Percentiles rank a stretch among this genome's conserved stretches.
Evolutionary conservation across 495 filamentous ascomycete species (phyloP).

Genomic region (Trichoderma reesei): DNA sequence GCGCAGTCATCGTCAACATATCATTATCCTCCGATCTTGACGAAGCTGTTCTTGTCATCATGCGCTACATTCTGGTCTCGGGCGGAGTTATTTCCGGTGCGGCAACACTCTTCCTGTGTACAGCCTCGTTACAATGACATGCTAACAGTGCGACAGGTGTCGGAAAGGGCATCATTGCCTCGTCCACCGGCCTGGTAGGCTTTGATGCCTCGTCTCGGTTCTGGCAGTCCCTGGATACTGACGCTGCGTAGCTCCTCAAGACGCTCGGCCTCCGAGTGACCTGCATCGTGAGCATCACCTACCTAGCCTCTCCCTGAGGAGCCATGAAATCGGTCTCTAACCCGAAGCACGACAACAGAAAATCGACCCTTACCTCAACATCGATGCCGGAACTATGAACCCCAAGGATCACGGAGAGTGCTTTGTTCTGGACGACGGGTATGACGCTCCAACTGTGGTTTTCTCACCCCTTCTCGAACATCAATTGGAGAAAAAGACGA

Average conservation of each 20-base stretch:
- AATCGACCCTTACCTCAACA: constrained; percentile 78
- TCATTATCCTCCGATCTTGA: no score
- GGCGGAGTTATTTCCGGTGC: constrained; percentile 47
- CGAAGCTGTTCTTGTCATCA: background rate
- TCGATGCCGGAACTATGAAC: constrained; percentile 65
- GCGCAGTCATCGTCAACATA: no score
- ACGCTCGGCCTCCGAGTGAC: constrained; percentile 17
- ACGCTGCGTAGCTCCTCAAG: constrained; percentile 15
- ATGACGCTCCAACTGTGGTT: constrained; percentile 13
- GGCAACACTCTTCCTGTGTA: constrained; percentile 11
- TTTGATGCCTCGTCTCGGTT: background rate
- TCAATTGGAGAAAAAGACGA: background rate
- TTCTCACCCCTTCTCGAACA: no score
- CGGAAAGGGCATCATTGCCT: constrained; percentile 26
- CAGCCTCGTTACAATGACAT: constrained; percentile 12
- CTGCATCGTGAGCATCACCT: constrained; percentile 4
- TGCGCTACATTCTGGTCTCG: constrained; percentile 62
- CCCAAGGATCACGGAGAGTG: constrained; percentile 51
- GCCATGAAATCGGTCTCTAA: background rate
- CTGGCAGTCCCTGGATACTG: background rate
- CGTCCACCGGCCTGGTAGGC: constrained; percentile 16
- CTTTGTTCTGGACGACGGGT: constrained; percentile 30
- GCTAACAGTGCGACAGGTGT: constrained; percentile 17
- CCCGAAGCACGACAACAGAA: constrained; percentile 41
- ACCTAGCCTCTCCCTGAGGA: background rate